Conservation (phyloP, 352 stramenopile genomes). For the Phytophthora lateralis region DNA sequence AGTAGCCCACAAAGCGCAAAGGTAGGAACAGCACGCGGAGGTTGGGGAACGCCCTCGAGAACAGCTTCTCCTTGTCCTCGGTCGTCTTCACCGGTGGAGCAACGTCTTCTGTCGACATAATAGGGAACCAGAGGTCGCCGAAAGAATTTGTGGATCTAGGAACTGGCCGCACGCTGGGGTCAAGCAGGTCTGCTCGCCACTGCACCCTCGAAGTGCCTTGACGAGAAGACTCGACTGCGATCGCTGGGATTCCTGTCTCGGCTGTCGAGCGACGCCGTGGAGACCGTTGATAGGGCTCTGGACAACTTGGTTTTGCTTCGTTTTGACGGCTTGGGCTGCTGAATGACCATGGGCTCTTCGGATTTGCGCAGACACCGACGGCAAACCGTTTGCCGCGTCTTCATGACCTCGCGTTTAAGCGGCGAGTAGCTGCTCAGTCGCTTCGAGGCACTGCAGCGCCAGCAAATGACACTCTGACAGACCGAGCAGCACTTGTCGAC, state of each 20-base stretch:
- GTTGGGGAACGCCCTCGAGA: constrained; percentile 24
- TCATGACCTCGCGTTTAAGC: constrained; percentile 18
- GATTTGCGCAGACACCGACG: constrained; percentile 28
- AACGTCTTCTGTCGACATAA: neutral
- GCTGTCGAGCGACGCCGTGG: constrained; percentile 13
- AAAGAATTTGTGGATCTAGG: neutral
- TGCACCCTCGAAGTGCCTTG: neutral
- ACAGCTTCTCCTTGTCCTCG: constrained; percentile 9
- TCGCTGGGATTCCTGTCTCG: constrained; percentile 10
- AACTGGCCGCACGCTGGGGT: no score
- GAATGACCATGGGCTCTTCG: constrained; percentile 13
- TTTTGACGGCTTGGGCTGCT: constrained; percentile 4
- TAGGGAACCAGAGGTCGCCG: neutral
- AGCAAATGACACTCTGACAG: constrained; percentile 30
- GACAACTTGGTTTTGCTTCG: neutral
- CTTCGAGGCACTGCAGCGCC: constrained; percentile 17
- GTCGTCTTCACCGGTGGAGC: neutral
- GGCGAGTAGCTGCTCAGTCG: constrained; percentile 21
- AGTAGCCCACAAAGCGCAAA: constrained; percentile 30
- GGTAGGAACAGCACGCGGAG: constrained; percentile 27
- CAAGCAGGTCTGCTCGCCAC: neutral
- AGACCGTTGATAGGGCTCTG: constrained; percentile 16
- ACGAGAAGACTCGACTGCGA: constrained; percentile 14
- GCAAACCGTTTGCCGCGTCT: constrained; percentile 25
- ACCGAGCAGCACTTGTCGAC: constrained; percentile 30